Evolutionary conservation across 2,329 filamentous ascomycete genomes (phyloP), one percentile per base, ranked within the genome.

Genomic region (Fusarium sp.): DNA sequence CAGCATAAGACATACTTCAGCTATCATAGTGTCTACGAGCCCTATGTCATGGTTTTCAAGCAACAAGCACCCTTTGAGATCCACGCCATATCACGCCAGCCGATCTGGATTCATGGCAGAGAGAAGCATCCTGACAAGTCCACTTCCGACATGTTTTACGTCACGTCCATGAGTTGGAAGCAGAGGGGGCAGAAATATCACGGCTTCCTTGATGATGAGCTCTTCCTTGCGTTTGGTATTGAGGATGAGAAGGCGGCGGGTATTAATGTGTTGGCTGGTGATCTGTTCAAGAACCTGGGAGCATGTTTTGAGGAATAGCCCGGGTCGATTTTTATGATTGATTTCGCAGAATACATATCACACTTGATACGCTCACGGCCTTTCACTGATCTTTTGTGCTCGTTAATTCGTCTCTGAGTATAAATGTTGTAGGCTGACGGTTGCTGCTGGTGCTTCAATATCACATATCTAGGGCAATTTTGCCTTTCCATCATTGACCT

Each of bases 161-260:
- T 90, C 1, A 90, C 88, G 0, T 87, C 85, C 0, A 85, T 90
- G 35, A 88, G 83, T 67, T 91, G 89, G 89, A 89, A 86, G 76
- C 76, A 70, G 0, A 77, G 78, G 1, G 83, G 82, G 0, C 79
- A 84, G 69, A 84, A 77, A 33, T 90, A 91, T 70, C 86, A 90
- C 73, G 89, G 89, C 0, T 89, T 86, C 63, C 67, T 87, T 11
- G 89, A 91, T 69, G 89, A 91, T 73, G 83, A 86, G 14, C 20
- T 91, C 16, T 86, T 91, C 44, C 49, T 91, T 4, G 83, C 80
- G 0, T 91, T 91, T 76, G 89, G 89, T 0, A 85, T 90, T 38
- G 89, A 91, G 75, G 89, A 91, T 75, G 70, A 79, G 55, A 79
- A 75, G 31, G 80, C 85, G 0, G 89, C 79, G 0, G 86, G 83